Evolutionary conservation across 352 stramenopile species (phyloP), one percentile per base, ranked within the genome.

Genomic region (Elongisporangium anandrum): DNA sequence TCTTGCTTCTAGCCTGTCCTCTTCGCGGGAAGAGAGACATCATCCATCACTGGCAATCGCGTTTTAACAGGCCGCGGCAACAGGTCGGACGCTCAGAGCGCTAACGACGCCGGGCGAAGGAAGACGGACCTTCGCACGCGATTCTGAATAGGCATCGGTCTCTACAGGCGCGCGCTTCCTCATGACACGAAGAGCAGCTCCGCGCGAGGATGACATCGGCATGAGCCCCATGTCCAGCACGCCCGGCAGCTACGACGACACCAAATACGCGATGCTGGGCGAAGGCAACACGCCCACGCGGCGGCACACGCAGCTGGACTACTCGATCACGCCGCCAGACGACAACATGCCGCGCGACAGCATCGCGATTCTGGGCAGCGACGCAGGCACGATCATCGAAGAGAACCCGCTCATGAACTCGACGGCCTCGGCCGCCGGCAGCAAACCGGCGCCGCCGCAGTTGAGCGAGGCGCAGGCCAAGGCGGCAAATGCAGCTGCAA

Each of bases 201-300:
- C 6, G 7, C 24, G 24, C 24, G 24, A 34, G 7, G 4, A 34
- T 15, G 29, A 41, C 4, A 8, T 41, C 29, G 29, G 13, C 29
- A 41, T 41, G 29, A 26, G 59, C 17, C 7, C 34, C 20, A 62
- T 45, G n/a, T 67, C 45, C 23, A 64, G 54, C 50, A 66, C 63
- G n/a, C 64, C 64, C n/a, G 38, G 16, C 20, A 34, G 7, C 24
- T 8, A 8, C 24, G 24, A 34, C 4, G 51, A 57, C 26, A 63
- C 57, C 1, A 52, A 55, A 7, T 72, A 62, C 48, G 66, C 63
- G 22, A 65, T 68, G 29, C 12, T 73, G 54, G 26, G 26, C 26
- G 6, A 38, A 38, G 49, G 64, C 24, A 61, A 56, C 41, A 75
- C 70, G 19, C 65, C 70, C n/a, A 41, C 62, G 9, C 56, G 50